These are phyloP conservation scores for Amanita pseudoporphyria DNA, from an alignment of 768 basidiomycete genomes.

Conservation along the genomic window DNA sequence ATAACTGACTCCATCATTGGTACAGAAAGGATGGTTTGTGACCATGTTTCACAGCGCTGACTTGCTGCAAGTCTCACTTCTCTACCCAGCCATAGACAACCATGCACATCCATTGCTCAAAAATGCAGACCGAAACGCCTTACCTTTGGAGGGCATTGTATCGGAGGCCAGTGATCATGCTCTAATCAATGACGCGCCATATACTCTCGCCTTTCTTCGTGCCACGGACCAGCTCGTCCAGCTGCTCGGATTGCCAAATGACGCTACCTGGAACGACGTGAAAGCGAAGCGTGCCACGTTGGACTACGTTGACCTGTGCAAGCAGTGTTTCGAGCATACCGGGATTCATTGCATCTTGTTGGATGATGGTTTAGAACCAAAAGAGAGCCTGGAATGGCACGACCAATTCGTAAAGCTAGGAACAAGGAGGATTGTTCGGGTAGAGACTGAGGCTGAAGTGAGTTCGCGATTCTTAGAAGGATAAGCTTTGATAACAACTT, in stretches of 20 bases:
- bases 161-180: constrained; percentile 55
- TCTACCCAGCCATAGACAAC: constrained; percentile 61
- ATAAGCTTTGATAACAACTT: background rate
- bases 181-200: constrained; percentile 35
- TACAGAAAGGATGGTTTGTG: too few species aligned
- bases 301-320: constrained; percentile 51
- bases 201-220: constrained; percentile 51
- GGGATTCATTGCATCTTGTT: constrained; percentile 62
- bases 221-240: constrained; percentile 45
- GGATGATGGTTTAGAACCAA: constrained; percentile 60
- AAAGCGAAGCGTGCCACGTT: constrained; percentile 33
- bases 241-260: constrained; percentile 34
- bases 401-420: constrained; percentile 43
- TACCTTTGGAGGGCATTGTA: constrained; percentile 56
- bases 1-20: too few species aligned
- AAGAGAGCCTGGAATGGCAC: constrained; percentile 51
- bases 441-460: constrained; percentile 70
- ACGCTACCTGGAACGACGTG: constrained; percentile 47
- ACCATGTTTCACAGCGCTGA: constrained; percentile 7
- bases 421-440: constrained; percentile 54
- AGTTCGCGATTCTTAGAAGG: too few species aligned
- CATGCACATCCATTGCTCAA: constrained; percentile 68
- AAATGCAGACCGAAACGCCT: constrained; percentile 27
- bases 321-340: constrained; percentile 39
- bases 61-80: constrained; percentile 21